phyloP scores from a whole-genome alignment of 306 rosid species.

The Adenanthera pavonina region DNA sequence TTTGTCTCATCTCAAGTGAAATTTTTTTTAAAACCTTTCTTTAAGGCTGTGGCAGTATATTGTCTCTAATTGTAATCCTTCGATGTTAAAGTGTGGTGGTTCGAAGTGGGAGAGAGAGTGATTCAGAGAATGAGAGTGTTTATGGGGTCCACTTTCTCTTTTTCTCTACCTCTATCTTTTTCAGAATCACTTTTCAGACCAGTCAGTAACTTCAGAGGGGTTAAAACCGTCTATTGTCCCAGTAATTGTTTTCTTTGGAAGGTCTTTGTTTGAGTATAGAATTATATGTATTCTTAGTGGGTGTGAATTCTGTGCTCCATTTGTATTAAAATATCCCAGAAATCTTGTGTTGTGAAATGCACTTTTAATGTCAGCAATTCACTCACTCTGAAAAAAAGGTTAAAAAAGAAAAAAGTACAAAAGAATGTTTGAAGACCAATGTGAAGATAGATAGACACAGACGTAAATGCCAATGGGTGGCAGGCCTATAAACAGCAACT shows the following conservation, averaged over 20 bases:
- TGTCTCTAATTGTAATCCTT: not conserved
- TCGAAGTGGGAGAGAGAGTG: not conserved
- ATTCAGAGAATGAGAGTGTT: not conserved
- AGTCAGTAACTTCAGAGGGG: not conserved
- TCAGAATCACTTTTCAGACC: not conserved
- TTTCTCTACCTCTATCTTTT: not conserved
- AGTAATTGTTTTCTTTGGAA: not conserved
- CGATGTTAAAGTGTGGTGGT: not conserved
- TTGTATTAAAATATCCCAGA: slow-evolving; percentile 20
- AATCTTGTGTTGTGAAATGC: not conserved
- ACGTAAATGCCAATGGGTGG: not conserved
- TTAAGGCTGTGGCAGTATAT: not conserved
- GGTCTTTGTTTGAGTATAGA: too few relatives aligned
- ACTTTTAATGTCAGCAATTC: not conserved
- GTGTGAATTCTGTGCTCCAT: not conserved
- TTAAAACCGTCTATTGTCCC: not conserved
- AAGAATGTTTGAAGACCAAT: not conserved
- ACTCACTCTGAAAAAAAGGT: not conserved
- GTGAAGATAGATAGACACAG: not conserved
- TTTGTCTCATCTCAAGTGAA: not conserved
- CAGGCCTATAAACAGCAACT: not conserved
- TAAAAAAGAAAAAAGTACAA: not conserved
- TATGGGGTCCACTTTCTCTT: not conserved
- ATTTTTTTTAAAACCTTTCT: not conserved
- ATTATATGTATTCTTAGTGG: not conserved